Percentiles rank a stretch among this genome's conserved stretches.
Evolutionary conservation across 2,329 filamentous ascomycete species (phyloP).

Genomic region (Pseudocercospora macadamiae): DNA sequence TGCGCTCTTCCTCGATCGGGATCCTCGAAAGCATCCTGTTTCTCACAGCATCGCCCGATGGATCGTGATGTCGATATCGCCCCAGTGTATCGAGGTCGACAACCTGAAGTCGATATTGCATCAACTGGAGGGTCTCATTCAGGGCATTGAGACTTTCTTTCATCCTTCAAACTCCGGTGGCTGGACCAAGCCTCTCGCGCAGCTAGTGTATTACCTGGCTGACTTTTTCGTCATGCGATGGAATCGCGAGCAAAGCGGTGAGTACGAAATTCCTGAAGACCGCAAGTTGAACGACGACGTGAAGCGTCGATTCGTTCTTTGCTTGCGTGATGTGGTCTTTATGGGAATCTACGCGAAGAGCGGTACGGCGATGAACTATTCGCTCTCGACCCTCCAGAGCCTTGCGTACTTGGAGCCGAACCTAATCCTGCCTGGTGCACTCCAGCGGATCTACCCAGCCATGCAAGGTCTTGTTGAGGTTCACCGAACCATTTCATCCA

Average conservation of each 20-base stretch:
- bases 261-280: conserved; percentile 81
- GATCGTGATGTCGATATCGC: conserved; percentile 91
- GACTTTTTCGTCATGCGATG: conserved; percentile 97
- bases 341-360: conserved; percentile 99
- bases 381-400: conserved; percentile 84
- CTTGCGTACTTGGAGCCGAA: conserved; percentile 89
- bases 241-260: conserved; percentile 92
- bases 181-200: conserved; percentile 88
- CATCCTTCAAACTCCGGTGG: conserved; percentile 92
- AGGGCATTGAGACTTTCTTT: conserved; percentile 97
- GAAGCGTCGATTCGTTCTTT: conserved; percentile 85
- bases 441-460: conserved; percentile 95
- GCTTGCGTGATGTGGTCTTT: conserved; percentile 88
- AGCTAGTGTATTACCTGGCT: conserved; percentile 87
- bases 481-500: conserved; percentile 90
- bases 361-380: conserved; percentile 86
- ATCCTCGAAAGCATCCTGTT: conserved; percentile 88
- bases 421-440: conserved; percentile 85
- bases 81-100: conserved; percentile 73
- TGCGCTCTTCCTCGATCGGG: conserved; percentile 71
- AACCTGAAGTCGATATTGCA: conserved; percentile 71
- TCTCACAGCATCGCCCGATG: conserved; percentile 90
- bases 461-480: conserved; percentile 97
- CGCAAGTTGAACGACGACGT: conserved; percentile 78
- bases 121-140: conserved; percentile 85